Base-by-base conservation (phyloP, 139 green algal genomes). In the Ulvella scutata region DNA sequence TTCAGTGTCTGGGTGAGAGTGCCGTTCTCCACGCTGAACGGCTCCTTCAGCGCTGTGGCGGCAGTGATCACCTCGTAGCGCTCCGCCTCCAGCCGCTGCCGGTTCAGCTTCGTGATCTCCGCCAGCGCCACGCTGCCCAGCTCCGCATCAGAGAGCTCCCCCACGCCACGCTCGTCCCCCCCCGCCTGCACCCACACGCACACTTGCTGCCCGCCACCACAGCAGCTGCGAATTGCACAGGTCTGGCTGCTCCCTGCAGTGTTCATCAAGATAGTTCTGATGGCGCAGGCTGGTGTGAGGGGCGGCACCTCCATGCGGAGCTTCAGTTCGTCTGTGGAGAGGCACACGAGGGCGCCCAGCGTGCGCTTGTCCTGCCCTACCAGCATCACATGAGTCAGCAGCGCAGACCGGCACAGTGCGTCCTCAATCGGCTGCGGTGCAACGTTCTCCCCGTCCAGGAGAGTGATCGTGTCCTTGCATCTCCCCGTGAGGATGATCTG, bases 1-100 rank as follows among this genome's bases (percentile, higher is more conserved):
- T 98, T 98, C 83, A 98, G 89, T n/a, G 91, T 98, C 38, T 87
- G 82, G 1, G 93, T 98, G 26, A 98, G 85, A 2, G 90, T 94
- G 67, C 90, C 93, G 59, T 88, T 87, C 3, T 98, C 93, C 0
- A 90, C 74, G 28, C 38, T 82, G 67, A 96, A 86, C 26, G 85
- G 83, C 31, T 82, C 61, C 23, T 76, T 39, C 43, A 95, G 43
- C 6, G 94, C 72, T 39, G 75, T 40, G 29, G 76, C 43, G 7
- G 38, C 74, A 77, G 51, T 21, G 23, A 61, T 10, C 37, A 34
- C 17, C 37, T 61, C 37, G 17, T 38, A 75, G 17, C 36, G 20
- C 33, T n/a, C 4, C 37, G 74, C 73, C 0, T 43, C 61, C 35
- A 20, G 31, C 10, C 40, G 62, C 2, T 0, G 4, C 17, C 23